phyloP scores from a whole-genome alignment of 768 basidiomycete genomes.

The Termitomyces sp. region DNA sequence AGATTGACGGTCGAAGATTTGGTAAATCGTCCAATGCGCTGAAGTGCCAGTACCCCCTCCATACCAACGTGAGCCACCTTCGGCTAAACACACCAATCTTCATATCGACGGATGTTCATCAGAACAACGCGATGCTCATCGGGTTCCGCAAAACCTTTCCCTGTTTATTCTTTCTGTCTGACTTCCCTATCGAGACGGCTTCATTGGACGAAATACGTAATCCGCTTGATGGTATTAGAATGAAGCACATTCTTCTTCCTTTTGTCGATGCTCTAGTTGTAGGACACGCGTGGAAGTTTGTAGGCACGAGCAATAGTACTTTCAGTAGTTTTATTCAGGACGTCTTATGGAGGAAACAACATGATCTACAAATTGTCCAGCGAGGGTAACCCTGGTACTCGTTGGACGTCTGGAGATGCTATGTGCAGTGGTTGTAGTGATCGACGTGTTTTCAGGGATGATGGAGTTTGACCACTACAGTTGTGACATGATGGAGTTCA shows the following conservation, averaged over 20 bases:
- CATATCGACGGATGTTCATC: conserved; percentile 54
- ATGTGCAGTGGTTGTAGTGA: neutral
- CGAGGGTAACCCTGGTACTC: conserved; percentile 30
- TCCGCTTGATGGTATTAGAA: conserved; percentile 38
- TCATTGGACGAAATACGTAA: conserved; percentile 32
- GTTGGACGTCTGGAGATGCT: neutral
- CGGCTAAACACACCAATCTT: conserved; percentile 54
- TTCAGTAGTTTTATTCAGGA: conserved; percentile 67
- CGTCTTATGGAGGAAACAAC: conserved; percentile 59
- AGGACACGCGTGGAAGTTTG: conserved; percentile 47
- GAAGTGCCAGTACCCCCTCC: conserved; percentile 34
- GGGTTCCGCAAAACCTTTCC: conserved; percentile 52
- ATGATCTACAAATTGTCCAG: conserved; percentile 43
- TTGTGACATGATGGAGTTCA: neutral
- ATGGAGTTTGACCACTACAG: neutral
- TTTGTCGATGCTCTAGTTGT: conserved; percentile 71
- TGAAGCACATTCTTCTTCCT: conserved; percentile 47
- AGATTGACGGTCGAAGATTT: neutral
- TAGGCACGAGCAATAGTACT: conserved; percentile 71
- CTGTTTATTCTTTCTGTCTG: conserved; percentile 52
- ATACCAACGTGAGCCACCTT: conserved; percentile 22
- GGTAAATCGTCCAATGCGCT: neutral
- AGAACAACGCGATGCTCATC: conserved; percentile 34
- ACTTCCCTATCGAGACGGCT: conserved; percentile 33
- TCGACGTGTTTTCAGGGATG: neutral